A percentile compares a stretch with the other conserved stretches of the same genome.
These are phyloP conservation scores for Coemansia sp. DNA, from an alignment of 192 early-diverging fungal species.

Conservation along the genomic window DNA sequence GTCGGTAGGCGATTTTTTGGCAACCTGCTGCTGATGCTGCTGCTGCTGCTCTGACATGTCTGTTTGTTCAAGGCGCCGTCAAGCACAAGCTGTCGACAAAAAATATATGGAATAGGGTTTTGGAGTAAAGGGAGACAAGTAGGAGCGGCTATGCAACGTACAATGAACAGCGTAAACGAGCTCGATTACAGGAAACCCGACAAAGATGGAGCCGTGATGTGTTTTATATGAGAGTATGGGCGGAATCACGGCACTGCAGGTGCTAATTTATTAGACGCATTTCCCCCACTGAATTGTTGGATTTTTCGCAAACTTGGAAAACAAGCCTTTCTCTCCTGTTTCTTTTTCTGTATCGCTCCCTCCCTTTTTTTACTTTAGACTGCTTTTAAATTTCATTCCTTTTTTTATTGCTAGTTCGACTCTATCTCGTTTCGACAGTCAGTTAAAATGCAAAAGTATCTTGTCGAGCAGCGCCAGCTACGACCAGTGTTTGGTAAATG, in stretches of 20 bases:
- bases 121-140: background rate
- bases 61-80: too few species aligned
- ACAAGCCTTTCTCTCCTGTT: background rate
- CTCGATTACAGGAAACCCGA: too few species aligned
- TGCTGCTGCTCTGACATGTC: slow-evolving; percentile 15
- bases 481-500: slow-evolving; percentile 34
- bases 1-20: slow-evolving; percentile 74
- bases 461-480: slow-evolving; percentile 34
- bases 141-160: too few species aligned
- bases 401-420: background rate
- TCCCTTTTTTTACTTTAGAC: background rate
- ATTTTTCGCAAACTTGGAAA: background rate
- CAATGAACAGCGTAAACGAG: too few species aligned
- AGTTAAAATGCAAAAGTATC: slow-evolving; percentile 13
- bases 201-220: background rate
- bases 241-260: background rate
- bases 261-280: too few species aligned
- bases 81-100: too few species aligned
- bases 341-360: background rate
- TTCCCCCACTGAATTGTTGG: too few species aligned
- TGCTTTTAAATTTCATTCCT: background rate
- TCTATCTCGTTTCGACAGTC: too few species aligned
- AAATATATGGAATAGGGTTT: background rate
- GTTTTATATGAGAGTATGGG: background rate
- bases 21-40: slow-evolving; percentile 10